Conservation (phyloP, 2,329 filamentous ascomycete species). For the Moelleriella libera region DNA sequence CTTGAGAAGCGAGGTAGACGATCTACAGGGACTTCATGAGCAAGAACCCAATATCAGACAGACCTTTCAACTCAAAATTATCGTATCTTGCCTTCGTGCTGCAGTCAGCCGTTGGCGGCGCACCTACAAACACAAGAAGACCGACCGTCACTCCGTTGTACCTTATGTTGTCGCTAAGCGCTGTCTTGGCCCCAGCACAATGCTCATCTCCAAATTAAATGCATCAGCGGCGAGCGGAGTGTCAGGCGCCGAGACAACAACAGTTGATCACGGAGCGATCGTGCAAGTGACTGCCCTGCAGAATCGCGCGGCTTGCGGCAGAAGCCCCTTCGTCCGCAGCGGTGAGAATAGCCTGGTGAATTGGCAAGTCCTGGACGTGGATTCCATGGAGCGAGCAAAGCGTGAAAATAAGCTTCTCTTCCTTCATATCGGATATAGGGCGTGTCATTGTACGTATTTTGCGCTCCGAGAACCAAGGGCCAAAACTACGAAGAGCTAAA, state of each 20-base stretch:
- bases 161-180: background rate
- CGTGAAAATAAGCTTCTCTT: slow-evolving; percentile 81
- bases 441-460: slow-evolving; percentile 69
- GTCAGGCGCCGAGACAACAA: slow-evolving; percentile 7
- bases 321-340: slow-evolving; percentile 47
- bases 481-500: background rate
- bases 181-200: slow-evolving; percentile 6
- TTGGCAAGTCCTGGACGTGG: slow-evolving; percentile 80
- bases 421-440: slow-evolving; percentile 85
- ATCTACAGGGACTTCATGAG: too few relatives aligned
- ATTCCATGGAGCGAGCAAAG: slow-evolving; percentile 63
- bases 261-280: slow-evolving; percentile 1
- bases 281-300: slow-evolving; percentile 11
- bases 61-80: too few relatives aligned
- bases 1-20: too few relatives aligned
- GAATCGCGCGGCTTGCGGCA: slow-evolving; percentile 22
- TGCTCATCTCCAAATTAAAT: slow-evolving; percentile 24
- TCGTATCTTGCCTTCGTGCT: too few relatives aligned
- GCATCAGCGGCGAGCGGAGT: slow-evolving; percentile 19
- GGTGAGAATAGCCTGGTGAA: slow-evolving; percentile 72
- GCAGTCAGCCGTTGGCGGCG: too few relatives aligned
- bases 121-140: background rate
- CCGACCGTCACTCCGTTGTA: background rate
- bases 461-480: background rate
- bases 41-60: too few relatives aligned